Percentiles rank a stretch among this genome's conserved stretches.
phyloP scores from a whole-genome alignment of 768 basidiomycete genomes.

The Psilocybe subaeruginosa region DNA sequence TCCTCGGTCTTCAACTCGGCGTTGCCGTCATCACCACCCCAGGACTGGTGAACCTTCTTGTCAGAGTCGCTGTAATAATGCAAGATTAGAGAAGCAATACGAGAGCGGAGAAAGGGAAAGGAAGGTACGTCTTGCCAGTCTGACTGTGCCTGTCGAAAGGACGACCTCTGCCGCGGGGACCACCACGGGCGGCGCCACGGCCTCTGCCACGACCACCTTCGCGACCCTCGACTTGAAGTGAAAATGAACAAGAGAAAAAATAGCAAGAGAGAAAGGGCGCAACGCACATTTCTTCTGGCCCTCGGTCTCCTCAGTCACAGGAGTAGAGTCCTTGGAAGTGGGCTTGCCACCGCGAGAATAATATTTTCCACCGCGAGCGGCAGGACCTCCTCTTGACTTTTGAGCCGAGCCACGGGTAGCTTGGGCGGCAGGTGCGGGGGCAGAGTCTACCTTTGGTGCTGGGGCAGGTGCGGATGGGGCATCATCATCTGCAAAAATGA shows the following conservation, averaged over 20 bases:
- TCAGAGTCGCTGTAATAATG: slow-evolving; percentile 74
- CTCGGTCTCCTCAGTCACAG: slow-evolving; percentile 34
- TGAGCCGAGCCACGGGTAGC: slow-evolving; percentile 50
- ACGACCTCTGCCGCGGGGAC: slow-evolving; percentile 66
- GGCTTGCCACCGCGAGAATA: slow-evolving; percentile 63
- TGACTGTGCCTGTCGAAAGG: slow-evolving; percentile 85
- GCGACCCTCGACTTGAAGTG: slow-evolving; percentile 39
- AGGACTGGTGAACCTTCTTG: slow-evolving; percentile 92
- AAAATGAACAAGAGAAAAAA: slow-evolving; percentile 16
- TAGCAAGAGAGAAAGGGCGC: slow-evolving; percentile 8
- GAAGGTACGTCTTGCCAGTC: slow-evolving; percentile 78
- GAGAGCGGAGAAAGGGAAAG: background rate
- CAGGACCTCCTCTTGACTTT: slow-evolving; percentile 29
- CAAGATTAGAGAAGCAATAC: slow-evolving; percentile 14
- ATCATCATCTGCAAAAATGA: slow-evolving; percentile 37
- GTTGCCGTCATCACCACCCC: slow-evolving; percentile 91
- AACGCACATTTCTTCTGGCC: slow-evolving; percentile 33
- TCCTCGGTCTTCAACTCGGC: slow-evolving; percentile 83
- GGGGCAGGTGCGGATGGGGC: slow-evolving; percentile 45
- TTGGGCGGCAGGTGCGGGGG: slow-evolving; percentile 47
- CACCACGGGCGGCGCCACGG: slow-evolving; percentile 52
- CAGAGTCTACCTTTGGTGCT: slow-evolving; percentile 23
- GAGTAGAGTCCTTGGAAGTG: slow-evolving; percentile 38
- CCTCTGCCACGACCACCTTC: slow-evolving; percentile 47
- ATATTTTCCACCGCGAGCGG: slow-evolving; percentile 56